Conservation (phyloP, 1,139 yeast species). For the Pichia sp. region DNA sequence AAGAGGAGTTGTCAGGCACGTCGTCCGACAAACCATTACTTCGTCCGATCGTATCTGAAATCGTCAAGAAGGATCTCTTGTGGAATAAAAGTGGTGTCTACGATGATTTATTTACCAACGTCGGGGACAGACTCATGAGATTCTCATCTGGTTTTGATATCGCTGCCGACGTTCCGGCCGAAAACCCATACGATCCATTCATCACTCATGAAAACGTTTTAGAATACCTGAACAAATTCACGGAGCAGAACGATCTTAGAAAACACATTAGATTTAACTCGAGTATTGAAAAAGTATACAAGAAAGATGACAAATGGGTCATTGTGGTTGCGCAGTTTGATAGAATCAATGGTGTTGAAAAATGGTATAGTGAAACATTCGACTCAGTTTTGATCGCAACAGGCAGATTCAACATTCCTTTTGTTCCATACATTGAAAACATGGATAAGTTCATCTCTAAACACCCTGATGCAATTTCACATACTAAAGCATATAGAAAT, state of each 20-base stretch:
- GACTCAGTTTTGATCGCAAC: slow-evolving; percentile 46
- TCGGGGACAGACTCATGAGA: slow-evolving; percentile 43
- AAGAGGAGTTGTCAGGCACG: slow-evolving; percentile 1
- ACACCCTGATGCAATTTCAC: slow-evolving; percentile 40
- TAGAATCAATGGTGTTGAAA: slow-evolving; percentile 25
- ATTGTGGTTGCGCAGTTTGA: slow-evolving; percentile 18
- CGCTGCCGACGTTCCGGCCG: slow-evolving; percentile 4
- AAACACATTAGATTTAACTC: slow-evolving; percentile 40
- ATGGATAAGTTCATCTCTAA: slow-evolving; percentile 37
- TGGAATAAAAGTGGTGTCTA: slow-evolving; percentile 42
- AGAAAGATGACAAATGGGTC: slow-evolving; percentile 24
- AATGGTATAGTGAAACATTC: slow-evolving; percentile 36
- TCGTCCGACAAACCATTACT: slow-evolving; percentile 6
- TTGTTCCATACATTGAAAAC: slow-evolving; percentile 43
- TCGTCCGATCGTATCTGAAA: slow-evolving; percentile 1
- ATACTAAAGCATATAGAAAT: slow-evolving; percentile 46
- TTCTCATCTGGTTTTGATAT: slow-evolving; percentile 35
- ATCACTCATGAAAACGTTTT: slow-evolving; percentile 38
- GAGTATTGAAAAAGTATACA: slow-evolving; percentile 38
- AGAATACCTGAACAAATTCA: slow-evolving; percentile 32
- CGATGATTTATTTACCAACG: slow-evolving; percentile 45
- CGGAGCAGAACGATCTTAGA: slow-evolving; percentile 31
- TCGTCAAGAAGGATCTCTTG: not conserved
- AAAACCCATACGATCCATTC: slow-evolving; percentile 37
- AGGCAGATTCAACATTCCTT: slow-evolving; percentile 50